Base-by-base conservation (phyloP, 2,329 filamentous ascomycete genomes). In the Fusarium drepaniforme region DNA sequence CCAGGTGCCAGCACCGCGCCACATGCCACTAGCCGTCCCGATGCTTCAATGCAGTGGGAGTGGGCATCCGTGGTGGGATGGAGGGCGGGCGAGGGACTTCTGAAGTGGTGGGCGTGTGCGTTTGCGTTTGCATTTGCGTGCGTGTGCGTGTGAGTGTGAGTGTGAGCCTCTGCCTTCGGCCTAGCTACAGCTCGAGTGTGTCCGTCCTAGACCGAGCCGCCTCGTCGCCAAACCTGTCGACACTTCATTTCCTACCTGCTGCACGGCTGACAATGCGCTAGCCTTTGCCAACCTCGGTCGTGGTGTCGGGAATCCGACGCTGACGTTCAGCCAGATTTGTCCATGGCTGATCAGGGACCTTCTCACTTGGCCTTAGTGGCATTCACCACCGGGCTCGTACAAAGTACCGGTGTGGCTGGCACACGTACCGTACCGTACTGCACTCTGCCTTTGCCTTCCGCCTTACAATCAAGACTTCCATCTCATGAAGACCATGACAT, bases 231-330 rank as follows among this genome's bases (percentile, higher is more conserved):
- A 67, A 72, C 66, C 75, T 53, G 68, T 73, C 67, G 67, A 67
- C 62, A 64, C 72, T 71, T 79, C 77, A 79, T 79, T 78, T 79
- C 77, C 76, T 71, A 67, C 57, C 40, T 62, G 63, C 70, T 70
- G 68, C 70, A 67, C 71, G 68, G 76, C 73, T 78, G 75, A 77
- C 72, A 74, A 73, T 61, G 69, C 66, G 68, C 63, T 61, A 56
- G 51, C n/a, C 28, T 53, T 73, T 71, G 68, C 72, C 69, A 77
- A 76, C 76, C 70, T 77, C 68, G 75, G 73, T 59, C 76, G 66
- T 57, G 37, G 66, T 64, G 67, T 72, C 65, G 59, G 69, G 57
- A 33, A 58, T 68, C 68, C 70, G 65, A 77, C 68, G 74, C 71
- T 70, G 66, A 68, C 56, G 51, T 53, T 28, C 44, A 25, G 38